Evolutionary conservation across 2,329 filamentous ascomycete genomes (phyloP).

Genomic region (Aspergillus pseudotamarii): DNA sequence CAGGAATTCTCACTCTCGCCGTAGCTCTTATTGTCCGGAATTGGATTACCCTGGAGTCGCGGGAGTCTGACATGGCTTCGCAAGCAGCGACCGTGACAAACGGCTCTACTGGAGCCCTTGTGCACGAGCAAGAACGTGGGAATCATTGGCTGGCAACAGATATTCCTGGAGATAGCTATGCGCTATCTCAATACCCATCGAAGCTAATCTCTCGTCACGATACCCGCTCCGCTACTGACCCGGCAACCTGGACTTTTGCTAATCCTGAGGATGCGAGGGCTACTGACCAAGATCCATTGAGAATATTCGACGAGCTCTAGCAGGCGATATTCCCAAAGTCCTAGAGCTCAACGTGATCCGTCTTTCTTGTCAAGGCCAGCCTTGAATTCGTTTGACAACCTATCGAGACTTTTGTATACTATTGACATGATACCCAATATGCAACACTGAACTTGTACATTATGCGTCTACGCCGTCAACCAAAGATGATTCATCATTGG

Average conservation of each 20-base stretch:
- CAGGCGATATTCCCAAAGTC: not conserved
- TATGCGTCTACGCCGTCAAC: slow-evolving; percentile 1
- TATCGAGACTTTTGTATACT: slow-evolving; percentile 20
- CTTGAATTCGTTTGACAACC: slow-evolving; percentile 12
- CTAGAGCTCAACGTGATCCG: not conserved
- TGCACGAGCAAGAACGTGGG: slow-evolving; percentile 12
- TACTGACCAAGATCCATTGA: slow-evolving; percentile 28
- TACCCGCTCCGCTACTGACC: slow-evolving; percentile 12
- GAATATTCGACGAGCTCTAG: slow-evolving; percentile 36
- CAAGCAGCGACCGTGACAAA: slow-evolving; percentile 16
- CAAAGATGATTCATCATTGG: slow-evolving; percentile 15
- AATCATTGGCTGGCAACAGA: not conserved
- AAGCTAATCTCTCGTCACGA: slow-evolving; percentile 24
- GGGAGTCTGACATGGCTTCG: slow-evolving; percentile 7
- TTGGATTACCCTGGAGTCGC: slow-evolving; percentile 18
- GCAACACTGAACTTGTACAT: slow-evolving; percentile 7
- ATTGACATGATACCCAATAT: slow-evolving; percentile 30
- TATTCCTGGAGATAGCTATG: not conserved
- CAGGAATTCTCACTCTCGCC: slow-evolving; percentile 31
- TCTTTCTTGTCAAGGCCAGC: slow-evolving; percentile 7
- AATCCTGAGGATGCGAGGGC: slow-evolving; percentile 7
- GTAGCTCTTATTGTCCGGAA: slow-evolving; percentile 33
- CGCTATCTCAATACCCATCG: slow-evolving; percentile 21
- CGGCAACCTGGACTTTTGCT: slow-evolving; percentile 2
- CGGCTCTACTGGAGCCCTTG: slow-evolving; percentile 15